A percentile compares a stretch with the other conserved stretches of the same genome.
Conservation (phyloP, 371 early-diverging fungal genomes). For the Mortierella sp. region DNA sequence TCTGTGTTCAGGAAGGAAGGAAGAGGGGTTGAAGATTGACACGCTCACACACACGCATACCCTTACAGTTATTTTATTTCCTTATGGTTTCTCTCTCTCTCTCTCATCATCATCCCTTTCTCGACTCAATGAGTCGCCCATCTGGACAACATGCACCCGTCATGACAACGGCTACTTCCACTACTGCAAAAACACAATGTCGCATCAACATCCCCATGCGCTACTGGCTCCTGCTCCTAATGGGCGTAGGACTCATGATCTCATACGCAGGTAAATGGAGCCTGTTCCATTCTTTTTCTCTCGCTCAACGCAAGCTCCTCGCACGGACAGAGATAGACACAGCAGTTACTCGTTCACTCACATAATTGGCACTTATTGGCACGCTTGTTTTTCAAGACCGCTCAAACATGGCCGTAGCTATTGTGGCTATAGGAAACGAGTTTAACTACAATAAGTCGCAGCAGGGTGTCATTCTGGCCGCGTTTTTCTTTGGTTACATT, state of each 20-base stretch:
- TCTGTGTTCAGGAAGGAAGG: too few relatives aligned
- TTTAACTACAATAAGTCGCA: slow-evolving; percentile 41
- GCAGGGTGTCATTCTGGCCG: slow-evolving; percentile 54
- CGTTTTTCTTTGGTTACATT: slow-evolving; percentile 59
- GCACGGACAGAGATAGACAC: background rate
- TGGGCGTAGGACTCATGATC: slow-evolving; percentile 49
- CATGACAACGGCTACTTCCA: background rate
- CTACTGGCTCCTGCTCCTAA: slow-evolving; percentile 30
- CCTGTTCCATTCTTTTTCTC: too few relatives aligned
- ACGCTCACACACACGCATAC: too few relatives aligned
- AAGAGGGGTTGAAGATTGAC: too few relatives aligned
- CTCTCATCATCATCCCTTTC: background rate
- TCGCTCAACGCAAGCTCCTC: too few relatives aligned
- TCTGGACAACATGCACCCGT: slow-evolving; percentile 5
- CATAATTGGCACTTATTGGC: too few relatives aligned
- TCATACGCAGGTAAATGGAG: slow-evolving; percentile 46
- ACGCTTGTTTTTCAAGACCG: slow-evolving; percentile 34
- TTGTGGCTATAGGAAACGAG: slow-evolving; percentile 56
- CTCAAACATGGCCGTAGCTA: slow-evolving; percentile 58
- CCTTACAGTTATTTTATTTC: too few relatives aligned
- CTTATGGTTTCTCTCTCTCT: background rate
- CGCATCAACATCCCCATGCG: slow-evolving; percentile 35
- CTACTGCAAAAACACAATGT: background rate
- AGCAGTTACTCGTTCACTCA: background rate
- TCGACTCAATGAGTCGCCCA: slow-evolving; percentile 4